Conservation (phyloP, 306 rosid species). For the Cucurbita maxima region DNA sequence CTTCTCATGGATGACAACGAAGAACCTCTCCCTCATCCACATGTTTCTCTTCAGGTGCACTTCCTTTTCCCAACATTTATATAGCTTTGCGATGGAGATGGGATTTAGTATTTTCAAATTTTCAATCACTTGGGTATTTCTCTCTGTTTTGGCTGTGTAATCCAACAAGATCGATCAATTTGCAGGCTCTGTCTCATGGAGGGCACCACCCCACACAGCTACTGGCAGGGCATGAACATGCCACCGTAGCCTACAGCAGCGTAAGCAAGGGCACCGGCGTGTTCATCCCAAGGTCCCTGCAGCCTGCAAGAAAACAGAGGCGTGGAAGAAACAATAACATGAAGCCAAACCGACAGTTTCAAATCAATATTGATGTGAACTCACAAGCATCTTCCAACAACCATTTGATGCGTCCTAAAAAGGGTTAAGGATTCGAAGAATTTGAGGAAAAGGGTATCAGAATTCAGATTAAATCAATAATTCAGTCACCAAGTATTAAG, state of each 20-base stretch:
- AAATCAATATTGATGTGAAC: constrained; percentile 6
- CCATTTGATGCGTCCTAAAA: constrained; percentile 22
- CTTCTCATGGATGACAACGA: constrained; percentile 82
- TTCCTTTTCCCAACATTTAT: not conserved
- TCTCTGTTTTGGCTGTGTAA: not conserved
- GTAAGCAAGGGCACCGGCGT: constrained; percentile 85
- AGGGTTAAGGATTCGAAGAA: constrained; percentile 17
- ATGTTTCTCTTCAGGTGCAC: constrained; percentile 44
- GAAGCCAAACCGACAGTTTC: constrained; percentile 36
- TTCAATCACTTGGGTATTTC: not conserved
- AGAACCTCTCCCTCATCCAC: constrained; percentile 23
- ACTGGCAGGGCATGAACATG: constrained; percentile 18
- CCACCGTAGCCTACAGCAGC: constrained; percentile 14
- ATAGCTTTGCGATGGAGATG: not conserved
- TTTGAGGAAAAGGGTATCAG: not conserved
- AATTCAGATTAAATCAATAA: not conserved
- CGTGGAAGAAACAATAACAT: constrained; percentile 30
- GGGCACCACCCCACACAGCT: constrained; percentile 27
- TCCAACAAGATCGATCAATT: not conserved
- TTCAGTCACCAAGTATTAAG: constrained; percentile 10
- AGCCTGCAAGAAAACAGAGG: constrained; percentile 43
- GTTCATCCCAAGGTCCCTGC: constrained; percentile 56
- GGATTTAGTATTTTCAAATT: too few species aligned
- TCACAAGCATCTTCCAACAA: constrained; percentile 30
- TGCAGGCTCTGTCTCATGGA: constrained; percentile 39